Conservation (phyloP, 768 basidiomycete species). For the Mycena rebaudengoi region DNA sequence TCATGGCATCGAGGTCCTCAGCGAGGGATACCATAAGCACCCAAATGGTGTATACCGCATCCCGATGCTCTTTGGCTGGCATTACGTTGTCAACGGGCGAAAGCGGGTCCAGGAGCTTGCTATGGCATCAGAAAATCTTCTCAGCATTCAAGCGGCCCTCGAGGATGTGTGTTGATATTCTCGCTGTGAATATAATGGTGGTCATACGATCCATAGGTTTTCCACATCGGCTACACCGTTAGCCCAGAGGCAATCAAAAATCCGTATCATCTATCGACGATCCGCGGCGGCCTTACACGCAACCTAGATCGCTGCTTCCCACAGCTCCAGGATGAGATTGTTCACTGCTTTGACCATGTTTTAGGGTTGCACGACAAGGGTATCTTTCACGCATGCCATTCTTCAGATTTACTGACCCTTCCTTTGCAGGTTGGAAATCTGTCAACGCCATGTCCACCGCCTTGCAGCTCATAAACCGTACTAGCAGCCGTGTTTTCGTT, state of each 20-base stretch:
- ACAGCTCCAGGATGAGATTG: not conserved
- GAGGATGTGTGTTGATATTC: no score
- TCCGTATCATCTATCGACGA: not conserved
- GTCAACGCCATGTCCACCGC: not conserved
- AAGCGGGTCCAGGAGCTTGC: not conserved
- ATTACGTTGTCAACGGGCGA: not conserved
- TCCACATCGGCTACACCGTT: no score
- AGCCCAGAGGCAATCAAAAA: no score
- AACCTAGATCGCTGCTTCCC: not conserved
- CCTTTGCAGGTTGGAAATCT: not conserved
- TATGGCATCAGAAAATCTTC: not conserved
- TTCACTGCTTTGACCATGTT: not conserved
- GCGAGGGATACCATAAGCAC: not conserved
- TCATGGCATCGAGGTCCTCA: not conserved
- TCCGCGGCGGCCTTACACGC: not conserved
- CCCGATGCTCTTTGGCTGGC: not conserved
- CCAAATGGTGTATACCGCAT: not conserved
- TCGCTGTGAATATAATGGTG: no score
- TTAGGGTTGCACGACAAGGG: not conserved
- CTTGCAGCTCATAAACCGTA: not conserved
- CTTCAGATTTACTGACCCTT: not conserved
- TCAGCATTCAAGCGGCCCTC: no score
- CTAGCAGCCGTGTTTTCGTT: not conserved
- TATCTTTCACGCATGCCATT: not conserved
- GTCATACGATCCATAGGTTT: no score